Evolutionary conservation across 2,329 filamentous ascomycete genomes (phyloP), one percentile per base, ranked within the genome.

Genomic region (Phialocephala sp.): DNA sequence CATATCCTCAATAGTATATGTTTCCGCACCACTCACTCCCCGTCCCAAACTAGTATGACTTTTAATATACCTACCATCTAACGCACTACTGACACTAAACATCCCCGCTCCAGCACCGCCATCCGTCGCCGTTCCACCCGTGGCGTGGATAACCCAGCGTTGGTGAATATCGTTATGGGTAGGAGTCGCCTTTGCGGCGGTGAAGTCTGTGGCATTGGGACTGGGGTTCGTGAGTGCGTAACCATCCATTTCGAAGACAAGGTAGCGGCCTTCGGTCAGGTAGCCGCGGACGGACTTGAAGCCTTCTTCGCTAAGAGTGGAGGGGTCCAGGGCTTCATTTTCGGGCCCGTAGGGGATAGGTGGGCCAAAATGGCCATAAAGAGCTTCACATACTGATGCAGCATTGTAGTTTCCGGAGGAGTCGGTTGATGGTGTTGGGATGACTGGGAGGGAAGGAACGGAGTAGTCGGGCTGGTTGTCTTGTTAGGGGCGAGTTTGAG

Each of bases 201-300:
- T 76, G 32, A 72, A 67, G 43, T 68, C 66, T 35, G 72, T 58
- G 18, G 59, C 69, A 64, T 65, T 67, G 56, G 57, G 68, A 54
- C 73, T 72, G 3, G 72, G 64, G 62, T 79, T 80, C 6, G 75
- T 76, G 15, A 85, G 76, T 0, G 82, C 82, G n/a, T 72, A 76
- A 20, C 80, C 80, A 39, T 76, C 73, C 62, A 77, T 74, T 70
- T 85, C 83, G 62, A 86, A 82, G 4, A 82, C 80, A 15, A 87
- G 77, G 70, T 82, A 85, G 15, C 84, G 82, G 12, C 84, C 85
- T 71, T 87, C 84, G 4, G 83, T 86, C 24, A 87, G 74, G 27
- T 80, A 77, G 0, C 85, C 84, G 2, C 84, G 77, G 27, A 84
- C 78, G 41, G 79, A 71, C 74, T 87, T 87, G 78, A 81, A 86